phyloP scores from a whole-genome alignment of 2,329 filamentous ascomycete genomes.

The Lasiodiplodia citricola region DNA sequence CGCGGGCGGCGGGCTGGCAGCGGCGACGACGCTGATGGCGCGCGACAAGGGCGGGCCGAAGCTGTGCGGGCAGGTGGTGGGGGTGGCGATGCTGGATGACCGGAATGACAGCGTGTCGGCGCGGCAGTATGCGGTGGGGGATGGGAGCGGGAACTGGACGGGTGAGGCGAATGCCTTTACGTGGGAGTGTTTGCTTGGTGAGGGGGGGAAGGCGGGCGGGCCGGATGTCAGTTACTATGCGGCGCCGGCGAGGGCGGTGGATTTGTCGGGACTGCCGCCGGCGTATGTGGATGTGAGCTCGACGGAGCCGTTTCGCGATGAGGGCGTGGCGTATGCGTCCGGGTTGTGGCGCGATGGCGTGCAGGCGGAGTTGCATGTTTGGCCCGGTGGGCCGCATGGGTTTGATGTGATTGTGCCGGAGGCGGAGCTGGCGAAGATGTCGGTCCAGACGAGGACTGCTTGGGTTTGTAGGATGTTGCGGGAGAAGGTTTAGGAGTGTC shows the following conservation, averaged over 20 bases:
- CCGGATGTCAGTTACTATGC: background rate
- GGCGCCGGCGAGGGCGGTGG: background rate
- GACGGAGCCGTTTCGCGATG: background rate
- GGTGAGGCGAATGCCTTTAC: background rate
- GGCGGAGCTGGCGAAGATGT: background rate
- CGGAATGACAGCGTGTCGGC: background rate
- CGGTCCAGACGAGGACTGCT: background rate
- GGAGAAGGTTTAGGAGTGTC: too few relatives aligned
- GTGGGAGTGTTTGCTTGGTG: background rate
- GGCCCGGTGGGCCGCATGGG: background rate
- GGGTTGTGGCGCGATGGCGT: background rate
- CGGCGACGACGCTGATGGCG: background rate
- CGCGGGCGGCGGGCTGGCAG: background rate
- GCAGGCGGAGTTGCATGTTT: background rate
- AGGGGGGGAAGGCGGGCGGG: background rate
- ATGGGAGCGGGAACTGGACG: background rate
- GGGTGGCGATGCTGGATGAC: background rate
- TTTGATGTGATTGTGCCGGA: background rate
- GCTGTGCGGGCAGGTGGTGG: background rate
- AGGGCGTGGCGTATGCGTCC: background rate
- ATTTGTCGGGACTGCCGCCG: background rate
- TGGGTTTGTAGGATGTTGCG: background rate
- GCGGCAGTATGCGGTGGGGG: background rate
- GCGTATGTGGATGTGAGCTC: background rate
- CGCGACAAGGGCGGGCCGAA: background rate